Conservation (phyloP, 2,329 filamentous ascomycete species). For the Ophiostoma angusticollis region DNA sequence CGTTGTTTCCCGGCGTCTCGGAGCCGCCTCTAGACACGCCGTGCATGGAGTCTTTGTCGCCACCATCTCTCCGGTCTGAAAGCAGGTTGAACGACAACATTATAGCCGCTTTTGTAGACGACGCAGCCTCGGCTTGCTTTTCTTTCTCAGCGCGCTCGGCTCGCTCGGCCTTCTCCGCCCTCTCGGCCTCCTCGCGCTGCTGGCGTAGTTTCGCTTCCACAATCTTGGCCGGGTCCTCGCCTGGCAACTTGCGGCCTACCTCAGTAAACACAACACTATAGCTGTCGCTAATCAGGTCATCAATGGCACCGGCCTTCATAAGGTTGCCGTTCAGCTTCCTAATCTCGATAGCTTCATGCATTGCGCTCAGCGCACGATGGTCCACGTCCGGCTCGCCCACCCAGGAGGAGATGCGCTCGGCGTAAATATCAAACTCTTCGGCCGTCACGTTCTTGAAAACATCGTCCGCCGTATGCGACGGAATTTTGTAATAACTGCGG, state of each 20-base stretch:
- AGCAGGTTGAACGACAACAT: conserved; percentile 13
- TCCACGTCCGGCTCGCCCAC: conserved; percentile 27
- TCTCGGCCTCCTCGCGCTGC: conserved; percentile 22
- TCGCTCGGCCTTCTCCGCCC: conserved; percentile 12
- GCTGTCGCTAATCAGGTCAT: conserved; percentile 86
- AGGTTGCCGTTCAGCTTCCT: conserved; percentile 71
- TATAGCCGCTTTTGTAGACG: conserved; percentile 14
- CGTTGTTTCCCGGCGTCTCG: conserved; percentile 12
- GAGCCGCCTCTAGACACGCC: conserved; percentile 13
- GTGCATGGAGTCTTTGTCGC: conserved; percentile 3
- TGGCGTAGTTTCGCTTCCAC: conserved; percentile 29
- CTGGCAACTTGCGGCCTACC: conserved; percentile 46
- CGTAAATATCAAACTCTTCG: conserved; percentile 46
- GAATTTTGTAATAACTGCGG: conserved; percentile 34
- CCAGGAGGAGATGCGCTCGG: conserved; percentile 44
- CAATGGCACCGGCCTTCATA: conserved; percentile 74
- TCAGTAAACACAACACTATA: conserved; percentile 67
- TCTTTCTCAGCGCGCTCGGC: conserved; percentile 13
- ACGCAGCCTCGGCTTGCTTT: conserved; percentile 8
- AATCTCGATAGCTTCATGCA: conserved; percentile 45
- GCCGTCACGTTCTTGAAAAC: conserved; percentile 39
- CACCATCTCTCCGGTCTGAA: conserved; percentile 3
- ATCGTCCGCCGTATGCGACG: conserved; percentile 33
- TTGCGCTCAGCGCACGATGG: conserved; percentile 36
- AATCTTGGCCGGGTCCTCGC: conserved; percentile 32